Evolutionary conservation across 75 land plant species (phyloP).

Genomic region (Selaginella tamariscina): DNA sequence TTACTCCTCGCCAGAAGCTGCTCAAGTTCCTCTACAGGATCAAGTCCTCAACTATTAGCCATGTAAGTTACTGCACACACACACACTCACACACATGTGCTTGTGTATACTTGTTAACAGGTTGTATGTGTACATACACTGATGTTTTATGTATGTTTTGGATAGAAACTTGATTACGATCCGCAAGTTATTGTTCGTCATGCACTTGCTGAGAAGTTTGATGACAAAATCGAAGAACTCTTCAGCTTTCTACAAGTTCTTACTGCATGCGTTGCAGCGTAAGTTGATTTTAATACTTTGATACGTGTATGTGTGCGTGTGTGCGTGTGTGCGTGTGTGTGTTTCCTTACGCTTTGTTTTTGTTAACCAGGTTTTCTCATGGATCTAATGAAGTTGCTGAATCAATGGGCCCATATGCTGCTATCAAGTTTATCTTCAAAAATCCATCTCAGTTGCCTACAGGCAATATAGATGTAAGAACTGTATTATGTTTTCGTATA

Average conservation of each 20-base stretch:
- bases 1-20: slow-evolving; percentile 7
- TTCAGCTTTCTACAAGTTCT: slow-evolving; percentile 24
- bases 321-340: background rate
- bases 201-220: slow-evolving; percentile 20
- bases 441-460: background rate
- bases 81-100: background rate
- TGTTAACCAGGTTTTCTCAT: slow-evolving; percentile 20
- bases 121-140: background rate
- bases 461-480: background rate
- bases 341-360: background rate
- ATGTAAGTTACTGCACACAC: slow-evolving; percentile 12
- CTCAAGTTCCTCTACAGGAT: background rate
- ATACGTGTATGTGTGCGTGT: background rate
- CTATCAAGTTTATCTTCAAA: slow-evolving; percentile 13
- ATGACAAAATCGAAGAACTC: slow-evolving; percentile 12
- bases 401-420: slow-evolving; percentile 19
- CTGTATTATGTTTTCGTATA: background rate
- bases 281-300: slow-evolving; percentile 3
- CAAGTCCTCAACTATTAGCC: slow-evolving; percentile 13
- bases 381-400: slow-evolving; percentile 23
- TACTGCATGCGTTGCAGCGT: slow-evolving; percentile 18
- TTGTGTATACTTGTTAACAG: background rate
- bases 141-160: background rate
- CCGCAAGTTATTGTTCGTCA: slow-evolving; percentile 11
- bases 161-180: slow-evolving; percentile 20